phyloP scores from a whole-genome alignment of 163 green algal species.

The Prototheca cutis region DNA sequence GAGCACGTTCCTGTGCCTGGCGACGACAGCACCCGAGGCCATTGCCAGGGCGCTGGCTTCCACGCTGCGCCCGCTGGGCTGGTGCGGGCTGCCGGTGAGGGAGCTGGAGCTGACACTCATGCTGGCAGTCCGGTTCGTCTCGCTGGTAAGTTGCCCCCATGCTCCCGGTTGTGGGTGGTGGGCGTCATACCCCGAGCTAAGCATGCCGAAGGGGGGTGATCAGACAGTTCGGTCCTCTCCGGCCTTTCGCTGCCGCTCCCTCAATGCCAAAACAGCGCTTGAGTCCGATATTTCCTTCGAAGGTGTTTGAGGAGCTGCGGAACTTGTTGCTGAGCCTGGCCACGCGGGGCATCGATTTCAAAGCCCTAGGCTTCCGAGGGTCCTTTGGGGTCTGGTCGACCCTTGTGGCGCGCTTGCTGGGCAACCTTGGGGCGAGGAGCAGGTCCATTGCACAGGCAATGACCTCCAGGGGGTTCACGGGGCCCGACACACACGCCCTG shows the following conservation, averaged over 20 bases:
- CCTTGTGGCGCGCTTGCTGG: slow-evolving; percentile 50
- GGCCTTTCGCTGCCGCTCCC: too few species aligned
- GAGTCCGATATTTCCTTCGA: too few species aligned
- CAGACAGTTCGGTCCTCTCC: too few species aligned
- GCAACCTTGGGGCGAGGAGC: slow-evolving; percentile 54
- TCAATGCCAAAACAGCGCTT: too few species aligned
- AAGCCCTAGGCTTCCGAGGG: slow-evolving; percentile 9
- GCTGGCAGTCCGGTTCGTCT: slow-evolving; percentile 83
- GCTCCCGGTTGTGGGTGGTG: too few species aligned
- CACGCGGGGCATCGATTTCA: slow-evolving; percentile 55
- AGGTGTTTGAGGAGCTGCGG: slow-evolving; percentile 78
- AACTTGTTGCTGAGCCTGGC: slow-evolving; percentile 57
- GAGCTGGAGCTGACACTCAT: slow-evolving; percentile 62
- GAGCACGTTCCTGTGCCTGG: slow-evolving; percentile 64
- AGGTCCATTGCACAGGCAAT: slow-evolving; percentile 70
- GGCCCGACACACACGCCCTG: slow-evolving; percentile 48
- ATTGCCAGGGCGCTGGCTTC: slow-evolving; percentile 57
- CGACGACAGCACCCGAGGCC: slow-evolving; percentile 72
- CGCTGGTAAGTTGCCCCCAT: too few species aligned
- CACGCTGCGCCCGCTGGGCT: slow-evolving; percentile 49
- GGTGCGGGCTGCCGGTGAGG: slow-evolving; percentile 12
- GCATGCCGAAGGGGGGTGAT: too few species aligned
- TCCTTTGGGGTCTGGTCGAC: slow-evolving; percentile 4
- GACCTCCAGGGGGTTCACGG: slow-evolving; percentile 62
- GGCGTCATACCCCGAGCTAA: too few species aligned